These are phyloP conservation scores for Gynandropsis gynandra DNA, from an alignment of 345 rosid genomes.

Conservation along the genomic window DNA sequence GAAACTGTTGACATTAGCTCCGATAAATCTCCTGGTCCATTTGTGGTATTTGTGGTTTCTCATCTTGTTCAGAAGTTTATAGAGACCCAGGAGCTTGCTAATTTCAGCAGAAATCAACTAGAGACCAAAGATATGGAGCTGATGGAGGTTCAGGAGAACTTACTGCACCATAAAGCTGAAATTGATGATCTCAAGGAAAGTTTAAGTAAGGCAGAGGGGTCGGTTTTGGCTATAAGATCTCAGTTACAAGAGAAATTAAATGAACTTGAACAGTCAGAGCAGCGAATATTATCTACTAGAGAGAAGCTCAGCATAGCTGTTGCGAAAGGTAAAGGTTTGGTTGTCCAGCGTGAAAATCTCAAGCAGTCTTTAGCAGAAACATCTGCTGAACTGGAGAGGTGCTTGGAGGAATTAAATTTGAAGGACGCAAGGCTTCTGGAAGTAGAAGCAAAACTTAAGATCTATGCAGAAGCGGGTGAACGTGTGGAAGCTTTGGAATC, in stretches of 20 bases:
- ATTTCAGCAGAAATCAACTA: constrained; percentile 31
- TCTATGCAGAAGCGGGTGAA: constrained; percentile 81
- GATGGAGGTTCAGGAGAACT: constrained; percentile 43
- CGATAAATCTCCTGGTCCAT: constrained; percentile 35
- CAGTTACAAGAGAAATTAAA: constrained; percentile 49
- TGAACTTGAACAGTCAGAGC: constrained; percentile 85
- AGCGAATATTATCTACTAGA: constrained; percentile 66
- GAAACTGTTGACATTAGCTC: constrained; percentile 30
- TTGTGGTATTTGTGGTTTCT: constrained; percentile 54
- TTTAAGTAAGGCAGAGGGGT: constrained; percentile 48
- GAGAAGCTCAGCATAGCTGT: constrained; percentile 98
- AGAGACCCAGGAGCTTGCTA: constrained; percentile 39
- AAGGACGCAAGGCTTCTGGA: constrained; percentile 67
- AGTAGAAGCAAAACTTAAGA: constrained; percentile 61
- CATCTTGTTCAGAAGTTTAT: constrained; percentile 56
- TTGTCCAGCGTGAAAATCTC: constrained; percentile 72
- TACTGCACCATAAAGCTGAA: constrained; percentile 56
- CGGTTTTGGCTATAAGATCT: constrained; percentile 35
- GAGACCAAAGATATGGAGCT: constrained; percentile 42
- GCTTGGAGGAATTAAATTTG: constrained; percentile 61
- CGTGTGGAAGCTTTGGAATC: constrained; percentile 92
- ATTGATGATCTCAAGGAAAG: constrained; percentile 44
- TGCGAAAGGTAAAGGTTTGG: constrained; percentile 87
- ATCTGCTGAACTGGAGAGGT: constrained; percentile 66
- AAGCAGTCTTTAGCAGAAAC: constrained; percentile 69